Evolutionary conservation across 2,329 filamentous ascomycete genomes (phyloP).

Genomic region (Pseudogymnoascus pannorum): DNA sequence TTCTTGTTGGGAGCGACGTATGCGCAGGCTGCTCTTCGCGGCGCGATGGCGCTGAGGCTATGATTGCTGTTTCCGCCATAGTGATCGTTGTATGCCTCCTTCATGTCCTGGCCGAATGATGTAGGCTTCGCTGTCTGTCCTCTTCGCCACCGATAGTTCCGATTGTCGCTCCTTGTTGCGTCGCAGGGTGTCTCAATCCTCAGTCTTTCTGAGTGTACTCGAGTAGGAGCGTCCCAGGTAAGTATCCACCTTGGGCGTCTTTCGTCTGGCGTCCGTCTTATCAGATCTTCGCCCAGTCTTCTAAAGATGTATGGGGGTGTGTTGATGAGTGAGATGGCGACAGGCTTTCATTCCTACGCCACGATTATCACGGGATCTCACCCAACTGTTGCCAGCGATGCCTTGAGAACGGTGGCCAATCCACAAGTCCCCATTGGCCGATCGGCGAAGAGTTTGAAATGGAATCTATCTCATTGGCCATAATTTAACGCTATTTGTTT

Average conservation of each 20-base stretch:
- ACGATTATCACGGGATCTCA: constrained; percentile 3
- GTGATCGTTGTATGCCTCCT: not conserved
- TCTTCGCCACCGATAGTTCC: not conserved
- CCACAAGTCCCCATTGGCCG: not conserved
- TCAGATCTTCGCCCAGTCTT: not conserved
- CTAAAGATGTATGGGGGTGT: not conserved
- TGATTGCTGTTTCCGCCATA: constrained; percentile 8
- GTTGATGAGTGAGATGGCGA: not conserved
- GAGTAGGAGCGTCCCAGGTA: not conserved
- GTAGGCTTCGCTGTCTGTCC: not conserved
- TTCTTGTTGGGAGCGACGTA: constrained; percentile 15
- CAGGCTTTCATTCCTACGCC: not conserved
- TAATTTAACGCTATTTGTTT: not conserved
- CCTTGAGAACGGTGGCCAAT: constrained; percentile 3
- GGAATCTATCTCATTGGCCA: not conserved
- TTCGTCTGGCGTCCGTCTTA: not conserved
- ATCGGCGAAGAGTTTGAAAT: not conserved
- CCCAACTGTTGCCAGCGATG: not conserved
- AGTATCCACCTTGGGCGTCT: not conserved
- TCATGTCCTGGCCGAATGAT: not conserved
- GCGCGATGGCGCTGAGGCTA: not conserved
- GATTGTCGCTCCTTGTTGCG: not conserved
- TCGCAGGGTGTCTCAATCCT: not conserved
- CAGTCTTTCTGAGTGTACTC: not conserved
- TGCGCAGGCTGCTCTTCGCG: not conserved